phyloP scores from a whole-genome alignment of 2,329 filamentous ascomycete genomes.

The Lachnellula cervina region DNA sequence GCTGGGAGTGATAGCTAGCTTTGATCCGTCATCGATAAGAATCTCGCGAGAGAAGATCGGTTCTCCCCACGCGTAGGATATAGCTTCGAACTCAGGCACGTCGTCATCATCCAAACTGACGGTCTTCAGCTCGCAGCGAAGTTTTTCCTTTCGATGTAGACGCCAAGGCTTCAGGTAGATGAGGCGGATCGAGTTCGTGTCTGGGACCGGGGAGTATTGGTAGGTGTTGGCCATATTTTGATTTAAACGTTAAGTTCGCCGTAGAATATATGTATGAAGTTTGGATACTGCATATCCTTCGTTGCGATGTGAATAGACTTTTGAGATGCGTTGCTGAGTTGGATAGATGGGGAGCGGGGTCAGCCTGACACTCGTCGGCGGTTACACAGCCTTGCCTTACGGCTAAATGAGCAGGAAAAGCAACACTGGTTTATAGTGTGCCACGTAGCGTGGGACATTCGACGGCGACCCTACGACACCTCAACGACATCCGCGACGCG shows the following conservation, averaged over 20 bases:
- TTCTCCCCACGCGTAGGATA: constrained; percentile 1
- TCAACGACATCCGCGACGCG: too few species aligned
- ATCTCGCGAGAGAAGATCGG: background rate
- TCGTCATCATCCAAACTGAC: background rate
- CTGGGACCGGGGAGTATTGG: background rate
- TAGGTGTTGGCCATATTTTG: background rate
- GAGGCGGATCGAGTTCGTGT: background rate
- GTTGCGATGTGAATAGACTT: background rate
- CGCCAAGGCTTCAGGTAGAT: background rate
- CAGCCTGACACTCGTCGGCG: too few species aligned
- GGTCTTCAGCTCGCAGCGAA: background rate
- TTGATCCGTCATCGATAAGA: background rate
- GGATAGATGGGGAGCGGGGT: too few species aligned
- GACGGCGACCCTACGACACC: too few species aligned
- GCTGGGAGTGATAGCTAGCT: background rate
- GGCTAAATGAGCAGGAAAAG: too few species aligned
- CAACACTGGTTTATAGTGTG: too few species aligned
- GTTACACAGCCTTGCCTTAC: too few species aligned
- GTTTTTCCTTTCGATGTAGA: background rate
- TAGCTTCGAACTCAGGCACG: background rate
- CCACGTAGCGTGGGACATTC: too few species aligned
- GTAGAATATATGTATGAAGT: background rate
- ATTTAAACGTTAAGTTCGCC: background rate
- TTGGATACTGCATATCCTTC: background rate
- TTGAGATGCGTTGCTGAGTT: too few species aligned